Evolutionary conservation across 139 green algal genomes (phyloP).

Genomic region (Micractinium conductrix): DNA sequence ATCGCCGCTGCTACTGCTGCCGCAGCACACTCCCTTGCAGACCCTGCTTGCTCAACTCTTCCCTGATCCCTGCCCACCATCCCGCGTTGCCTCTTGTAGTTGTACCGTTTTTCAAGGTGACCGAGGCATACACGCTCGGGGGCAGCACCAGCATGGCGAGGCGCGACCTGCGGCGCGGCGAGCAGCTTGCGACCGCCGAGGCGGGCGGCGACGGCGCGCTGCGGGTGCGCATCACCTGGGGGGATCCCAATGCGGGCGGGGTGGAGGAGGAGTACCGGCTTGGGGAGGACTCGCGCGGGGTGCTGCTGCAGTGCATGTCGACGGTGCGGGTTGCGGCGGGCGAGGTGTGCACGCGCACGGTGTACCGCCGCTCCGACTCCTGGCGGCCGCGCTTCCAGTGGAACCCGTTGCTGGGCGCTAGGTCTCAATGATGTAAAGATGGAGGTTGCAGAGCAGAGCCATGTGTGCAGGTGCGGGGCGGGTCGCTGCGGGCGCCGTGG

Average conservation of each 20-base stretch:
- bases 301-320: slow-evolving; percentile 15
- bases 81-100: not conserved
- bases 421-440: too few relatives aligned
- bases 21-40: too few relatives aligned
- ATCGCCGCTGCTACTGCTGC: not conserved
- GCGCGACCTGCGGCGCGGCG: slow-evolving; percentile 32
- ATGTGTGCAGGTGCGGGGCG: too few relatives aligned
- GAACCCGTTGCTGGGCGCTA: slow-evolving; percentile 31
- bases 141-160: not conserved
- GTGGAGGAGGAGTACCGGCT: slow-evolving; percentile 24
- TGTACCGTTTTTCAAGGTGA: slow-evolving; percentile 56
- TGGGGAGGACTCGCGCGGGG: not conserved
- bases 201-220: slow-evolving; percentile 1
- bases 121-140: slow-evolving; percentile 4
- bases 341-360: slow-evolving; percentile 15
- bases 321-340: slow-evolving; percentile 20
- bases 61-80: too few relatives aligned
- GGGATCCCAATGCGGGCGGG: slow-evolving; percentile 28
- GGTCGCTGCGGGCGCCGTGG: too few relatives aligned
- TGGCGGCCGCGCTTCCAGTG: slow-evolving; percentile 34
- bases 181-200: slow-evolving; percentile 10
- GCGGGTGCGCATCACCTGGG: slow-evolving; percentile 25
- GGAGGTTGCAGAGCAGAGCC: too few relatives aligned
- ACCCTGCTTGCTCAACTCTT: too few relatives aligned
- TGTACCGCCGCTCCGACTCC: slow-evolving; percentile 18